Conservation (phyloP, 208 protist genomes). For the Leishmania guyanensis region DNA sequence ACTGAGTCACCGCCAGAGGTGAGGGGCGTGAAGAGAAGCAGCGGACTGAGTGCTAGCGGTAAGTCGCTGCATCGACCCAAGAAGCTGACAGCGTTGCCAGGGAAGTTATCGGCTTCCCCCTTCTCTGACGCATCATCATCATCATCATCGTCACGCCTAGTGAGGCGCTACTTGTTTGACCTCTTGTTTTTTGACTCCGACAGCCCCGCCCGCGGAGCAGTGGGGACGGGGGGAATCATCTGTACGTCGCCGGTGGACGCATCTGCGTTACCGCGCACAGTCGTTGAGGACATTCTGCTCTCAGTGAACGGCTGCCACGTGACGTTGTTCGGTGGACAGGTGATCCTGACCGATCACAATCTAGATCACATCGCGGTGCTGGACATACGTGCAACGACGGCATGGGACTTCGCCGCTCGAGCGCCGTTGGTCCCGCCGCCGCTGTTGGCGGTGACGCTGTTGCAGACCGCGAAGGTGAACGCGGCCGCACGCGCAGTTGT, state of each 20-base stretch:
- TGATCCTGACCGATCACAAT: constrained; percentile 30
- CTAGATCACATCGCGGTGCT: constrained; percentile 18
- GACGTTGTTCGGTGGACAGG: constrained; percentile 28
- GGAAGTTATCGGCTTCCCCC: neutral
- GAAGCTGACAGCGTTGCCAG: neutral
- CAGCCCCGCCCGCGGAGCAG: neutral
- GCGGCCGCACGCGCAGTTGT: neutral
- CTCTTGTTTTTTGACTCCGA: constrained; percentile 25
- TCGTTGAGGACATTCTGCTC: constrained; percentile 22
- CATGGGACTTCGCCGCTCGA: neutral
- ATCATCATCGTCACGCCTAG: neutral
- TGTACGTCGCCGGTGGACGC: constrained; percentile 13
- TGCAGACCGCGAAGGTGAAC: neutral
- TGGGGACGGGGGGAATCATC: neutral
- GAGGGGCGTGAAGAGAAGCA: neutral
- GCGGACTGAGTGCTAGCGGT: neutral
- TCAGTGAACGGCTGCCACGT: constrained; percentile 22
- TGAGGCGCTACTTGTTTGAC: constrained; percentile 20
- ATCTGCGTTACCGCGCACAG: constrained; percentile 4
- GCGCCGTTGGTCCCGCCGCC: neutral
- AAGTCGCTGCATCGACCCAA: neutral
- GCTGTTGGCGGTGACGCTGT: neutral
- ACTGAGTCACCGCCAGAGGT: neutral
- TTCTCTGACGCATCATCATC: neutral
- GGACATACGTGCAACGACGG: constrained; percentile 15